Evolutionary conservation across 768 basidiomycete species (phyloP), one percentile per base, ranked within the genome.

Genomic region (Tulasnella sp.): DNA sequence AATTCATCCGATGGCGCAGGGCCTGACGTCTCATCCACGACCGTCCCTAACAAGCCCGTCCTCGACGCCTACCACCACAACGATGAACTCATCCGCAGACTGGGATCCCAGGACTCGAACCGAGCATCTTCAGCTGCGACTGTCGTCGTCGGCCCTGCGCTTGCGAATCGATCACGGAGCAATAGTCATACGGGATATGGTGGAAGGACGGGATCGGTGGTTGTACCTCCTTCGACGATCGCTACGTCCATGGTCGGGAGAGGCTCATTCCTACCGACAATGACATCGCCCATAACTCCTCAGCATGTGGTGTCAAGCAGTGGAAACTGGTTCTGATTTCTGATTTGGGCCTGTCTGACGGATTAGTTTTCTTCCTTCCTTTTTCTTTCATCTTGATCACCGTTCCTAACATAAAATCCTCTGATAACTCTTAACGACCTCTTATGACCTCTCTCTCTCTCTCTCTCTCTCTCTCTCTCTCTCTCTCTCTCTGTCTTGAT

Each of bases 201-300:
- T 19, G 24, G 24, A 2, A 15, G 4, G 53, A 25, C 30, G 17
- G 30, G 30, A 22, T 25, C 38, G 22, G 41, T 54, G n/a, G 41
- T 54, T 41, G 24, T 41, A 4, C 53, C 53, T 15, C 29, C 53
- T 8, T 17, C 30, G 8, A 41, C 24, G 4, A n/a, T 34, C 10
- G 19, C 2, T 5, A 11, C 31, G 41, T 1, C n/a, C n/a, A 24
- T 38, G 41, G 7, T 34, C 19, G n/a, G 21, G 25, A 21, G 53
- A 34, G 1, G 17, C 21, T 54, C 53, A 19, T 54, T 54, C 41
- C 27, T 54, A 19, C 53, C 53, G 4, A 54, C 30, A 4, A 34
- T 54, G 53, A 54, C 24, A 19, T 54, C 53, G 2, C 53, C 53
- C 11, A 15, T 24, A 38, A 54, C 53, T n/a, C 53, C 53, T 19